These are phyloP conservation scores for Malassezia pachydermatis DNA, from an alignment of 1,284 basidiomycete species.

Conservation along the genomic window DNA sequence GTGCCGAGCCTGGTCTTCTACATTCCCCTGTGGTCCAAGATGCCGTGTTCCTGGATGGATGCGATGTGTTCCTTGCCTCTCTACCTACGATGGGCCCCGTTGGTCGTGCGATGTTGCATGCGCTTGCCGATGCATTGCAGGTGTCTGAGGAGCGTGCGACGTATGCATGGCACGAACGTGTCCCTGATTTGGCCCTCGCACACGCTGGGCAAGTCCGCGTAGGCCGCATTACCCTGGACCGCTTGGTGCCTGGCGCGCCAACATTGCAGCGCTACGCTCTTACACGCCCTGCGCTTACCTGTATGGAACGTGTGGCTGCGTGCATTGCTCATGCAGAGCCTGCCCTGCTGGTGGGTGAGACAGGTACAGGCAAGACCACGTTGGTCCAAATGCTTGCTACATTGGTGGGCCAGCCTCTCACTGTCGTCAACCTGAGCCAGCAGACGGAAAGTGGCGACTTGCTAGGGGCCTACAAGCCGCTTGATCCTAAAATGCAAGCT, in stretches of 20 bases:
- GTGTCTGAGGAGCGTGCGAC: conserved; percentile 32
- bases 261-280: conserved; percentile 59
- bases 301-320: conserved; percentile 72
- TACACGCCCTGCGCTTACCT: conserved; percentile 70
- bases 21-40: conserved; percentile 73
- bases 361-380: conserved; percentile 96
- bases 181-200: conserved; percentile 26
- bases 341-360: conserved; percentile 86
- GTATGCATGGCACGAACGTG: conserved; percentile 30
- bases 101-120: conserved; percentile 21
- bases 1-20: conserved; percentile 18
- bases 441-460: conserved; percentile 93
- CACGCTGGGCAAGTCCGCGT: conserved; percentile 10
- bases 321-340: conserved; percentile 70
- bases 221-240: conserved; percentile 10
- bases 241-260: conserved; percentile 18
- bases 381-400: conserved; percentile 76
- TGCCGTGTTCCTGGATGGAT: conserved; percentile 77
- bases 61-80: conserved; percentile 83
- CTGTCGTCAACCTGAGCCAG: conserved; percentile 86
- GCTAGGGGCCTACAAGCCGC: conserved; percentile 87
- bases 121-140: conserved; percentile 30
- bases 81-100: conserved; percentile 11
- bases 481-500: conserved; percentile 65
- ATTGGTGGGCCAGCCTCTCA: conserved; percentile 64